Conservation (phyloP, 2,329 filamentous ascomycete species). For the Botrytis medusae region DNA sequence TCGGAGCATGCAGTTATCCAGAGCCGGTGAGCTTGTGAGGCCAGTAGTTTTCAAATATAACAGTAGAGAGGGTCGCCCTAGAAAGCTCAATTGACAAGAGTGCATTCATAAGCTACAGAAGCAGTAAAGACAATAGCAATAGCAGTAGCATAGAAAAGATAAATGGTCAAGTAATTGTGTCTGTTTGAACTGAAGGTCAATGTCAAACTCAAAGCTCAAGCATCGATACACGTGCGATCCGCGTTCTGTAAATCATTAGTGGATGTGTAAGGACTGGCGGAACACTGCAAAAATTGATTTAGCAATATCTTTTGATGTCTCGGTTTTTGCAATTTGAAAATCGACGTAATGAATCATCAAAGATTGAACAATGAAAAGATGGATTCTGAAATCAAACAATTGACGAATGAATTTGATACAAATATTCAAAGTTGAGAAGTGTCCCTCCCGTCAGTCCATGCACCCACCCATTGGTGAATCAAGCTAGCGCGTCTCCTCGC, state of each 20-base stretch:
- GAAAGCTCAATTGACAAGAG: not conserved
- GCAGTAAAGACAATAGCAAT: not conserved
- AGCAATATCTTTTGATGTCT: not conserved
- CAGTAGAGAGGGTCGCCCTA: not conserved
- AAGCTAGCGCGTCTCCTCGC: conserved; percentile 16
- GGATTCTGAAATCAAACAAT: not conserved
- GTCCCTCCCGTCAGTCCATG: not conserved
- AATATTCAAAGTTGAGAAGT: not conserved
- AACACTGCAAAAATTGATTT: not conserved
- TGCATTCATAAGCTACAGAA: not conserved
- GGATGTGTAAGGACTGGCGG: not conserved
- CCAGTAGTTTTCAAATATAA: not conserved
- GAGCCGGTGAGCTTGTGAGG: not conserved
- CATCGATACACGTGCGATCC: not conserved
- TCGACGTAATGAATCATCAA: not conserved
- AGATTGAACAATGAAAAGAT: not conserved
- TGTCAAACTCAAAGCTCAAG: not conserved
- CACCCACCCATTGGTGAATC: not conserved
- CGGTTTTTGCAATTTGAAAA: not conserved
- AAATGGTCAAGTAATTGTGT: not conserved
- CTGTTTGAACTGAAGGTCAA: not conserved
- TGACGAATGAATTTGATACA: not conserved
- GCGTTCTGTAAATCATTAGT: conserved; percentile 3
- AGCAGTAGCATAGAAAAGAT: not conserved
- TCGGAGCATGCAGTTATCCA: conserved; percentile 4